Conservation (phyloP, 495 filamentous ascomycete species). For the Thozetella sp. region DNA sequence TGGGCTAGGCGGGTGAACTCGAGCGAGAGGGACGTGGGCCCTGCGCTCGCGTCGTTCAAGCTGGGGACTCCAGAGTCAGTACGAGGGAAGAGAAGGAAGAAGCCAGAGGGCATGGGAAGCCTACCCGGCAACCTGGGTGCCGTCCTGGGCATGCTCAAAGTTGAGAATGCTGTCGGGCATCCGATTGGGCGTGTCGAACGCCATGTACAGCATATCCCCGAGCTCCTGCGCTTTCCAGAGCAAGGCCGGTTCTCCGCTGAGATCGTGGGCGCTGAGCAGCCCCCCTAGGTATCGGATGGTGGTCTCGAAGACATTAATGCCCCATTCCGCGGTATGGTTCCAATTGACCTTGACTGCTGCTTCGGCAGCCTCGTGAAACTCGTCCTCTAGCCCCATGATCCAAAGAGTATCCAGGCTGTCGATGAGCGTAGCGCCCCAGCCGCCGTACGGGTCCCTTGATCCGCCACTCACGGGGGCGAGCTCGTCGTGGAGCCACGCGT, state of each 20-base stretch:
- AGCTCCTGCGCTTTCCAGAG: constrained; percentile 79
- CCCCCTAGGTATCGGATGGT: constrained; percentile 77
- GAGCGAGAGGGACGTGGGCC: constrained; percentile 75
- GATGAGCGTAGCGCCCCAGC: constrained; percentile 82
- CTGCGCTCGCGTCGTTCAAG: constrained; percentile 52
- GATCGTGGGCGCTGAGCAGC: constrained; percentile 75
- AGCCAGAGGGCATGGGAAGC: not conserved
- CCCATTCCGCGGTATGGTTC: constrained; percentile 53
- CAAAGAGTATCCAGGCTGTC: constrained; percentile 80
- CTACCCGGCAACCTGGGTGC: constrained; percentile 63
- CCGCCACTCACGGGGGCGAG: constrained; percentile 62
- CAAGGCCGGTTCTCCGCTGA: constrained; percentile 61
- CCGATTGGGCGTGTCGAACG: constrained; percentile 86
- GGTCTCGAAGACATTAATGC: constrained; percentile 71
- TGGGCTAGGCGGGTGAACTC: constrained; percentile 86
- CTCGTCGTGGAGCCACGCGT: constrained; percentile 81
- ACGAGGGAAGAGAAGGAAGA: not conserved
- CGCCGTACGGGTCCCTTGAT: constrained; percentile 67
- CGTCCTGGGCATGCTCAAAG: constrained; percentile 79
- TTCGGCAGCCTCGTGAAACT: constrained; percentile 75
- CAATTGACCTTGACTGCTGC: constrained; percentile 73
- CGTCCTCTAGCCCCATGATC: constrained; percentile 79
- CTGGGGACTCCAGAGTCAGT: not conserved
- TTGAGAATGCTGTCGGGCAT: constrained; percentile 74
- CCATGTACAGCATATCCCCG: constrained; percentile 75